Base-by-base conservation (phyloP, 2,329 filamentous ascomycete genomes). In the Pestalotiopsis sp. region DNA sequence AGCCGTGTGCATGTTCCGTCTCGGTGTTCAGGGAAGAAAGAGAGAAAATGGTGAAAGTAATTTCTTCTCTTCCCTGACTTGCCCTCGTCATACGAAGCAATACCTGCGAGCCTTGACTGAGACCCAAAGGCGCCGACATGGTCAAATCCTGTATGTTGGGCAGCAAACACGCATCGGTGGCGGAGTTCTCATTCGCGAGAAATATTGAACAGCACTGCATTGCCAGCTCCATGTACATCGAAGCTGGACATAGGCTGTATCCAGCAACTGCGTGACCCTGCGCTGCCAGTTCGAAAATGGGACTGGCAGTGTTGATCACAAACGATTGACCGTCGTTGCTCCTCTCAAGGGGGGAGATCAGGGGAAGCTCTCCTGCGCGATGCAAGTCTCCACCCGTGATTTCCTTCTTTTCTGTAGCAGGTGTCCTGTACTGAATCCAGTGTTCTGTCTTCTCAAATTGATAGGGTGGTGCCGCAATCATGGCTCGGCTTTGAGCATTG, bases 201-300 rank as follows among this genome's bases (percentile, higher is more conserved):
- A n/a, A 41, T 9, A 25, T 23, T 9, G 31, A n/a, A n/a, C 61
- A 38, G 7, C 59, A 59, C 12, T n/a, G 73, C 59, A 72, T 75
- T 12, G 70, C 71, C 4, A 67, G 65, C 27, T 76, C 75, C 65
- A 75, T 70, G 68, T 76, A 76, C 65, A 76, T 66, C 14, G 74
- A 71, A 27, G 74, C 73, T 3, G 75, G 75, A 52, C 74, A 76
- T 11, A 76, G 68, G 58, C 58, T 61, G 7, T 61, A 23, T 7
- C 58, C 58, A 12, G 27, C 23, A 61, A 61, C 58, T 4, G 58
- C 58, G 58, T 61, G 58, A 14, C 58, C 58, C 14, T 36, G 23
- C 3, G 25, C 27, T 9, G 23, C 12, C 11, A 31, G 27, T 36
- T 61, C 12, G 13, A 61, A 61, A 11, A 61, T 61, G 5, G 7